Evolutionary conservation across 2,329 filamentous ascomycete species (phyloP).

Genomic region (Arthrobotrys megalospora): DNA sequence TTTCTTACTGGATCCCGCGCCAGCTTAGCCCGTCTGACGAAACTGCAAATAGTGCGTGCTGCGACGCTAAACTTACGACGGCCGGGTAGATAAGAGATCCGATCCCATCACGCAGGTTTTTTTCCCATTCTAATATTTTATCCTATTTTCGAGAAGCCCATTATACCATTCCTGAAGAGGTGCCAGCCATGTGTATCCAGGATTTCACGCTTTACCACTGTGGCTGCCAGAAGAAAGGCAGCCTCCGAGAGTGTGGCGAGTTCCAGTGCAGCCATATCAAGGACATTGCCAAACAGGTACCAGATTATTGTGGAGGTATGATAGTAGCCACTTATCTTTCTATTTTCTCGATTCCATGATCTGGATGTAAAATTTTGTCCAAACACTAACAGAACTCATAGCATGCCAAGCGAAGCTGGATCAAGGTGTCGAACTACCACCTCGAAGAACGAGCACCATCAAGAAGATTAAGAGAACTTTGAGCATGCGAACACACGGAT

Average conservation of each 20-base stretch:
- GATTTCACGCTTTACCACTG: slow-evolving; percentile 54
- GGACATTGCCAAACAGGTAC: slow-evolving; percentile 35
- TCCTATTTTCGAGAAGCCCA: slow-evolving; percentile 1
- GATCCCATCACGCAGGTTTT: slow-evolving; percentile 28
- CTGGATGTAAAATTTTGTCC: not conserved
- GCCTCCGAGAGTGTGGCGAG: slow-evolving; percentile 51
- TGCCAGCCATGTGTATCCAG: slow-evolving; percentile 48
- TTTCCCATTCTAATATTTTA: slow-evolving; percentile 23
- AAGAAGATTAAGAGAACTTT: slow-evolving; percentile 45
- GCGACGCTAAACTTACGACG: not conserved
- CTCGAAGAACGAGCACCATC: slow-evolving; percentile 39
- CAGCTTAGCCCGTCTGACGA: slow-evolving; percentile 25
- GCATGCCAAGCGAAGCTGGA: slow-evolving; percentile 51
- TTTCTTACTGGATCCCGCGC: slow-evolving; percentile 9
- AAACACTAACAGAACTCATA: slow-evolving; percentile 1
- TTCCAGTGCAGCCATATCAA: slow-evolving; percentile 44
- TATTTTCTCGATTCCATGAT: not conserved
- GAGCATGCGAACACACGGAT: slow-evolving; percentile 20
- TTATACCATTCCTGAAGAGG: slow-evolving; percentile 7
- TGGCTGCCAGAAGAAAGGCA: slow-evolving; percentile 50
- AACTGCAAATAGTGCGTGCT: not conserved
- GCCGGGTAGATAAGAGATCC: slow-evolving; percentile 41
- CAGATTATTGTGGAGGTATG: slow-evolving; percentile 42
- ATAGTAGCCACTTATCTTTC: not conserved
- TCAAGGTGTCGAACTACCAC: slow-evolving; percentile 23